These are phyloP conservation scores for Cucumis cinereus DNA, from an alignment of 306 rosid species.

Conservation along the genomic window DNA sequence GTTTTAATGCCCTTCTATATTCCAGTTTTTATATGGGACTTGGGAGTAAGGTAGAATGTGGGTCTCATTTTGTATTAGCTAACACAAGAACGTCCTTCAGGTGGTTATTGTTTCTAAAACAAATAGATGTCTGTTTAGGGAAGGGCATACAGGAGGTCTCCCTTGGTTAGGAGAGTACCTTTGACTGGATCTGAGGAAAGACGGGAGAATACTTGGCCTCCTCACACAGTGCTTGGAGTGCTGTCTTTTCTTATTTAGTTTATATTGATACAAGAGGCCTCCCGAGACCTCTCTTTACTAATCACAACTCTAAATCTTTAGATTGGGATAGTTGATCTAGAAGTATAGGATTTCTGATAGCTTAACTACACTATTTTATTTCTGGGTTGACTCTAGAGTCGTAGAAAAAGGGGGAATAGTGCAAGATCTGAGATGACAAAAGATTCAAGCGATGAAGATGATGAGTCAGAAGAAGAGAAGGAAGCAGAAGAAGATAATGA, in stretches of 20 bases:
- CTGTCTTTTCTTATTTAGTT: neutral
- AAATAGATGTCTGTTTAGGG: neutral
- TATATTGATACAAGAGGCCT: neutral
- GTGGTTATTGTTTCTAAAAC: neutral
- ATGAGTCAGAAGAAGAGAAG: constrained; percentile 36
- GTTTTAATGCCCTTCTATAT: too few relatives aligned
- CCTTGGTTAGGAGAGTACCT: neutral
- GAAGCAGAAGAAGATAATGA: constrained; percentile 40
- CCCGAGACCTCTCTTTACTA: neutral
- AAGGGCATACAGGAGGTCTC: neutral
- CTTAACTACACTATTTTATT: constrained; percentile 4
- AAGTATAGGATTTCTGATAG: neutral
- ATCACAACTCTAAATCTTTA: neutral
- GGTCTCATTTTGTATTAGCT: neutral
- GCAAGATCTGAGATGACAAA: constrained; percentile 33
- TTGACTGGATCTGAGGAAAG: neutral
- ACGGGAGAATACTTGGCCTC: neutral
- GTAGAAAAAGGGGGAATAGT: constrained; percentile 45
- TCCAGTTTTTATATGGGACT: too few relatives aligned
- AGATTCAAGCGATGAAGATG: constrained; percentile 55
- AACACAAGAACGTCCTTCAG: neutral
- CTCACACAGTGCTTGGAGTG: neutral
- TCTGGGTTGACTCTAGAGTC: constrained; percentile 31
- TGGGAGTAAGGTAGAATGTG: neutral
- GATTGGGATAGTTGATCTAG: neutral